Conservation (phyloP, 2,329 filamentous ascomycete genomes). For the Claviceps sp. region DNA sequence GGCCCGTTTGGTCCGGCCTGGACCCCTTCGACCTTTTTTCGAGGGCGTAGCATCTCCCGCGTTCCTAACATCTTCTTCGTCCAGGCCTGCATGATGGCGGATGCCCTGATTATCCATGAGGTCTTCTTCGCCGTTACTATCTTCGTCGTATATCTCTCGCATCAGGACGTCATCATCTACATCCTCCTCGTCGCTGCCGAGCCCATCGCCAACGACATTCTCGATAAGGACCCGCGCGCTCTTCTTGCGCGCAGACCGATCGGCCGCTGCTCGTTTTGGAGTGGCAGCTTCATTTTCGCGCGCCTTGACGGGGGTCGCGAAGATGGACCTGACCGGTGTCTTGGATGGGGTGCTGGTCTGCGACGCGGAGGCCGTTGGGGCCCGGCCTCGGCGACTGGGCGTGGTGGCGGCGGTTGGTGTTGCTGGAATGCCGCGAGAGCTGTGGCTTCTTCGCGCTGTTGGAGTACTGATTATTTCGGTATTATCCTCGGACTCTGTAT, state of each 20-base stretch:
- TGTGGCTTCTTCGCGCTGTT: background rate
- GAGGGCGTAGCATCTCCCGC: slow-evolving; percentile 24
- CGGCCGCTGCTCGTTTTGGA: slow-evolving; percentile 56
- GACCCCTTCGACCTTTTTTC: slow-evolving; percentile 19
- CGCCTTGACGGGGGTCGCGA: slow-evolving; percentile 27
- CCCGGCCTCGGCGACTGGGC: slow-evolving; percentile 16
- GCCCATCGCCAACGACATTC: slow-evolving; percentile 49
- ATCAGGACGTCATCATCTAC: slow-evolving; percentile 9
- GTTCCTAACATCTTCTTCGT: slow-evolving; percentile 21
- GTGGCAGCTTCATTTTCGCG: slow-evolving; percentile 30
- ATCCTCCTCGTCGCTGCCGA: slow-evolving; percentile 56
- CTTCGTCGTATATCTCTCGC: slow-evolving; percentile 29
- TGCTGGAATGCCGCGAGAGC: background rate
- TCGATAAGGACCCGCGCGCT: slow-evolving; percentile 67
- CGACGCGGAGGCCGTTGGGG: slow-evolving; percentile 15
- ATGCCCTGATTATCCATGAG: slow-evolving; percentile 40
- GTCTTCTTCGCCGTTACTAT: slow-evolving; percentile 56
- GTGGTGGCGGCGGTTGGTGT: slow-evolving; percentile 14
- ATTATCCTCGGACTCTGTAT: slow-evolving; percentile 4
- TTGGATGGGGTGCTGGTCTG: slow-evolving; percentile 19
- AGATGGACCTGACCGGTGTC: slow-evolving; percentile 12
- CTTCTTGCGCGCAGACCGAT: slow-evolving; percentile 78
- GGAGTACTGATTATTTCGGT: background rate
- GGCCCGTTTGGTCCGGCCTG: slow-evolving; percentile 14
- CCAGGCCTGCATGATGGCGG: slow-evolving; percentile 10